These are phyloP conservation scores for Fusarium sp. DNA, from an alignment of 2,329 filamentous ascomycete genomes.

Conservation along the genomic window DNA sequence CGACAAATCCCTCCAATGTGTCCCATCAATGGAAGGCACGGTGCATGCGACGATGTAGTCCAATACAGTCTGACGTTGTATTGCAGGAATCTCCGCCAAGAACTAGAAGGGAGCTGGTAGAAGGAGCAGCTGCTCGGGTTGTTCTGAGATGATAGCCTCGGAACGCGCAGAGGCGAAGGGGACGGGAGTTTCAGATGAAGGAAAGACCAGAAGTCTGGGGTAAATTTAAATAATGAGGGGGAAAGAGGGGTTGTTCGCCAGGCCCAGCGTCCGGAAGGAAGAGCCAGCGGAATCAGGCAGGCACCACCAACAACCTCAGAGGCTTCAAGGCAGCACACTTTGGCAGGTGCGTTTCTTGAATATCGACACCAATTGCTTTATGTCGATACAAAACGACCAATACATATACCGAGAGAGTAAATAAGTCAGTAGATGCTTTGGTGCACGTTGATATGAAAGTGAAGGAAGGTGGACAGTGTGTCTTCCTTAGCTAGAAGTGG, in stretches of 20 bases:
- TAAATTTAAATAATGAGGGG: slow-evolving; percentile 3
- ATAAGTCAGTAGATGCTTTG: not conserved
- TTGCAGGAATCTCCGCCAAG: not conserved
- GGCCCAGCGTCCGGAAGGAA: slow-evolving; percentile 7
- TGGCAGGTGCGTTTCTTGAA: not conserved
- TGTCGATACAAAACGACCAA: not conserved
- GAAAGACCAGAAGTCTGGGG: slow-evolving; percentile 13
- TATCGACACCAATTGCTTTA: not conserved
- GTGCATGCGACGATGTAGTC: not conserved
- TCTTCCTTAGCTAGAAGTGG: not conserved
- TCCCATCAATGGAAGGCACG: not conserved
- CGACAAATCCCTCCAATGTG: not conserved
- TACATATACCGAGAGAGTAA: not conserved
- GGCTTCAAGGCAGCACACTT: slow-evolving; percentile 22
- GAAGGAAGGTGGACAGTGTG: not conserved
- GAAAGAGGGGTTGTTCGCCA: slow-evolving; percentile 7
- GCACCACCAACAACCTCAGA: not conserved
- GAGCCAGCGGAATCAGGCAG: slow-evolving; percentile 11
- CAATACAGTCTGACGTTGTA: not conserved
- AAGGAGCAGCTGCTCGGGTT: not conserved
- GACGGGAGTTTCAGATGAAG: not conserved
- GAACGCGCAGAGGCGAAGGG: not conserved
- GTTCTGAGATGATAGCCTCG: not conserved
- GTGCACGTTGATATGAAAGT: not conserved
- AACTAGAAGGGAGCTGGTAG: not conserved